Conservation (phyloP, 805 yeast genomes). For the Metschnikowia lunata region DNA sequence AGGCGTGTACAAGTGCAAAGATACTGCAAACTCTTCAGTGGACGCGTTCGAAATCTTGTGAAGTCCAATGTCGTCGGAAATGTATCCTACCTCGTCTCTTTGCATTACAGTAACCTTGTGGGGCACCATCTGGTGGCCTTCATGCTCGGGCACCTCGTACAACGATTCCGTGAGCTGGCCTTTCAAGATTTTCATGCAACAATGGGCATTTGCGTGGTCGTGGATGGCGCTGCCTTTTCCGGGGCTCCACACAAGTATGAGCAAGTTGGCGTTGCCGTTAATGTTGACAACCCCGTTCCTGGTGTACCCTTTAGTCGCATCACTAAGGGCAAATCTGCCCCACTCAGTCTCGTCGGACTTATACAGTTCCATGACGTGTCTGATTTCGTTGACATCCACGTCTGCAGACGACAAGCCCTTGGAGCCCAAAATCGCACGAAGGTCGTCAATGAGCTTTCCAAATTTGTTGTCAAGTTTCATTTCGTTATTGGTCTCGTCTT, state of each 20-base stretch:
- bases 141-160: constrained; percentile 45
- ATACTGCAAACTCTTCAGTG: constrained; percentile 44
- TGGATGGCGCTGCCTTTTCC: constrained; percentile 61
- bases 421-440: constrained; percentile 26
- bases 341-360: constrained; percentile 49
- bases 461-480: constrained; percentile 15
- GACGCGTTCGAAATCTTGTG: constrained; percentile 56
- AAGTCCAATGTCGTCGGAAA: constrained; percentile 60
- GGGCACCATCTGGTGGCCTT: constrained; percentile 22
- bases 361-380: constrained; percentile 45
- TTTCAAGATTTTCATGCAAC: constrained; percentile 64
- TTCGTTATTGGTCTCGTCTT: constrained; percentile 17
- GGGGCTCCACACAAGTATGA: constrained; percentile 69
- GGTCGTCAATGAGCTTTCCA: constrained; percentile 24
- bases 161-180: constrained; percentile 57
- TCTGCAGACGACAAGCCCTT: constrained; percentile 42
- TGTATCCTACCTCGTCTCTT: constrained; percentile 55
- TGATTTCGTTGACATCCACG: constrained; percentile 48
- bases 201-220: constrained; percentile 74
- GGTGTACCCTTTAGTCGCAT: constrained; percentile 46
- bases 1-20: constrained; percentile 72
- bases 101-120: constrained; percentile 24
- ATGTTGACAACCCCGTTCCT: constrained; percentile 74
- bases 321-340: constrained; percentile 53
- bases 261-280: constrained; percentile 64